Conservation (phyloP, 2,329 filamentous ascomycete genomes). For the Westerdykella ornata region DNA sequence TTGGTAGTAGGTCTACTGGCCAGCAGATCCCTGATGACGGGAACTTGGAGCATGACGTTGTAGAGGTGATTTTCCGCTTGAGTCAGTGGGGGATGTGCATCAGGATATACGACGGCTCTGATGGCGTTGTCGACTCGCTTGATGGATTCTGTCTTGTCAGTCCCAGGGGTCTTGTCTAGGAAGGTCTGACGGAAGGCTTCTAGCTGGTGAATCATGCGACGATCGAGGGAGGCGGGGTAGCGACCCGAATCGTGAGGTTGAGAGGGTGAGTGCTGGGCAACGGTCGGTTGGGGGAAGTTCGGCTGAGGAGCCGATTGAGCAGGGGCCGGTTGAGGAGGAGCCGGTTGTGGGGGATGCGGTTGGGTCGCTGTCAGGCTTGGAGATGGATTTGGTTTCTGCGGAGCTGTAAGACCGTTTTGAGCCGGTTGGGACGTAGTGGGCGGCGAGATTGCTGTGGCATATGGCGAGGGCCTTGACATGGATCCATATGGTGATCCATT, state of each 20-base stretch:
- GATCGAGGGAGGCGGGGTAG: slow-evolving; percentile 24
- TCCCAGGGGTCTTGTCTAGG: slow-evolving; percentile 6
- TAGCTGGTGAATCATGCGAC: slow-evolving; percentile 27
- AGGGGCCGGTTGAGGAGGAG: slow-evolving; percentile 4
- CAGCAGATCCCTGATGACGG: slow-evolving; percentile 1
- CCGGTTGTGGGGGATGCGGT: no score
- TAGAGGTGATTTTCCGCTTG: slow-evolving; percentile 19
- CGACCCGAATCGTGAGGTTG: slow-evolving; percentile 22
- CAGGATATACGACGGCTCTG: slow-evolving; percentile 24
- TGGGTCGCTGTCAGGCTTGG: no score
- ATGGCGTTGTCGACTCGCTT: slow-evolving; percentile 32
- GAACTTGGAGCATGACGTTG: slow-evolving; percentile 20
- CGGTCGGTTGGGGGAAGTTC: background rate
- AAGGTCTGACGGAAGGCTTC: slow-evolving; percentile 32
- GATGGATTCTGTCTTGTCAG: slow-evolving; percentile 16
- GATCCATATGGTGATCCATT: slow-evolving; percentile 25
- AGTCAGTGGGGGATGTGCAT: slow-evolving; percentile 19
- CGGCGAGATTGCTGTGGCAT: slow-evolving; percentile 18
- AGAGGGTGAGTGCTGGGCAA: slow-evolving; percentile 7
- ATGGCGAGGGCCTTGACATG: slow-evolving; percentile 15
- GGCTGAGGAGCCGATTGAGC: slow-evolving; percentile 10
- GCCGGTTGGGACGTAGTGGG: background rate
- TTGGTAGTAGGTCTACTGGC: no score
- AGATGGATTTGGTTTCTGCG: background rate
- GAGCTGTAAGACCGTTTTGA: background rate